Base-by-base conservation (phyloP, 2,329 filamentous ascomycete species). In the Aspergillus costaricaensis region DNA sequence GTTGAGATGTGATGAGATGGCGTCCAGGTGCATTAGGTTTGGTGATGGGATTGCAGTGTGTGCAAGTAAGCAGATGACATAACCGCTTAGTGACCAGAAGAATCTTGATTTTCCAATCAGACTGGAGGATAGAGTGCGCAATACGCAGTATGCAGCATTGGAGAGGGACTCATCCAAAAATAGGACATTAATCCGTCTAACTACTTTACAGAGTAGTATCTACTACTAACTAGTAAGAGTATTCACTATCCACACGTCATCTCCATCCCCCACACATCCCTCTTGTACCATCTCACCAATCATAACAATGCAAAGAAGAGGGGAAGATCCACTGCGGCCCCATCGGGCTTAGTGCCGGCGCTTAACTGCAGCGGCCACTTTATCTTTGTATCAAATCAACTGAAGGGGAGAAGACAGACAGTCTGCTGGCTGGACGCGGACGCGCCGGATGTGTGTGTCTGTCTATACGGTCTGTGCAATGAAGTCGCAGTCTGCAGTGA, bases 291-390 rank as follows among this genome's bases (percentile, higher is more conserved):
- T 2, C 3, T 2, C 32, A 15, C 23, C 27, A 56, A 36, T 57
- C 5, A 52, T 10, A 9, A 15, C 19, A 5, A 25, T 10, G 19
- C 10, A 17, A 17, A 17, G 38, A 55, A 52, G 49, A 56, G 51
- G 58, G 60, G 57, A 50, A 51, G 41, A n/a, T 44, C 59, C 39
- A 39, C 23, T 43, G 30, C 5, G 10, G 21, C 54, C 54, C 1
- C 23, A 57, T 36, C 1, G 1, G 56, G 59, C 4, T 39, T 67
- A 67, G 65, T 58, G 63, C 65, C 61, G 55, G 65, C 65, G 65
- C 65, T 67, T 67, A 67, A 66, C 52, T 62, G 62, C 61, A 30
- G 27, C 27, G 27, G 27, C 27, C 27, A 30, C 27, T 30, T 30
- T 30, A 30, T 30, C 9, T 30, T 12, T 30, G 27, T 30, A 30